Conservation (phyloP, 108 stramenopile species). For the Tribonema minus region DNA sequence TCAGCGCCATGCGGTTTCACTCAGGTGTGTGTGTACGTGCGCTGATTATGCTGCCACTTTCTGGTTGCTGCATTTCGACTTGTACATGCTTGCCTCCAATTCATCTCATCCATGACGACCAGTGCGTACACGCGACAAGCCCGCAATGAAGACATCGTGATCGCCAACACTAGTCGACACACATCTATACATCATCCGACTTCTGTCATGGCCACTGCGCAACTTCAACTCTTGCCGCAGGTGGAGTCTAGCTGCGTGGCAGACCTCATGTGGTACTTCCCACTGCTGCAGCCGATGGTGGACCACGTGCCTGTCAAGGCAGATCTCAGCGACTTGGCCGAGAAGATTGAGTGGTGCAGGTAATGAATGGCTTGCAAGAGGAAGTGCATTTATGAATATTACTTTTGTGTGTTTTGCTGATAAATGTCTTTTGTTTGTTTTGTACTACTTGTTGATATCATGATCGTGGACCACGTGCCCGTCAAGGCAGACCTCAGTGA, state of each 20-base stretch:
- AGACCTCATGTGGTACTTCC: conserved; percentile 99
- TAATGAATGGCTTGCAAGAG: not conserved
- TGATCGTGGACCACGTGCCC: conserved; percentile 79
- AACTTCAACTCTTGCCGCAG: not conserved
- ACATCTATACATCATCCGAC: no score
- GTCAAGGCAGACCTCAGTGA: conserved; percentile 91
- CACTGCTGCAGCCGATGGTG: conserved; percentile 81
- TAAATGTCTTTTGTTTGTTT: not conserved
- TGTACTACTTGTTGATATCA: not conserved
- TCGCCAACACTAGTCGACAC: no score
- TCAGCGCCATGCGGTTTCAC: no score
- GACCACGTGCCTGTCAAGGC: conserved; percentile 95
- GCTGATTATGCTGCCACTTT: no score
- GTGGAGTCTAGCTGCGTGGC: conserved; percentile 62
- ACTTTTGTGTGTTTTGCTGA: not conserved
- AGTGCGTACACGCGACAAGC: no score
- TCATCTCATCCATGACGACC: no score
- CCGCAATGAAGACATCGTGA: no score
- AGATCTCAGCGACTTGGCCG: conserved; percentile 90
- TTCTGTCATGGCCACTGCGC: conserved; percentile 62
- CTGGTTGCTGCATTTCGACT: no score
- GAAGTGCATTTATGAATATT: not conserved
- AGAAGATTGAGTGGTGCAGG: conserved; percentile 64
- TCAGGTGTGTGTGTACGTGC: no score
- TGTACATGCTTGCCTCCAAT: no score